Percentiles rank a stretch among this genome's conserved stretches.
Conservation (phyloP, 2,329 filamentous ascomycete species). For the Colletotrichum agaves region DNA sequence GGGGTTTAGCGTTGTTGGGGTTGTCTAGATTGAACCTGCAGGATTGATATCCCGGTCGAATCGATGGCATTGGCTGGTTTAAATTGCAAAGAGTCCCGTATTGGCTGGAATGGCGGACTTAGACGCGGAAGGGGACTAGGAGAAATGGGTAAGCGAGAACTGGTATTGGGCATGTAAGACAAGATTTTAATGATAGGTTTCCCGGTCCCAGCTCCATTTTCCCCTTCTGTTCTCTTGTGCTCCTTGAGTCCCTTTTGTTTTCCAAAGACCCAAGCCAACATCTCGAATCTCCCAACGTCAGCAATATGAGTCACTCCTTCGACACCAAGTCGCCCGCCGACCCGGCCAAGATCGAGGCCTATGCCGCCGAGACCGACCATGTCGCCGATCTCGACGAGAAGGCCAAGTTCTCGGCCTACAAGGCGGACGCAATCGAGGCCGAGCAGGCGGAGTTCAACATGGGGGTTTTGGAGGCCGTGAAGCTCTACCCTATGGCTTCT, state of each 20-base stretch:
- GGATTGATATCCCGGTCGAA: conserved; percentile 20
- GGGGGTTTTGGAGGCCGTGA: conserved; percentile 48
- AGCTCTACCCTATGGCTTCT: conserved; percentile 49
- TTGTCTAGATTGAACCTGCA: conserved; percentile 15
- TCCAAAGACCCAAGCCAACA: neutral
- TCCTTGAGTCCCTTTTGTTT: neutral
- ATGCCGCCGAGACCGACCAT: conserved; percentile 19
- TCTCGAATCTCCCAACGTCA: neutral
- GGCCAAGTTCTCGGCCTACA: conserved; percentile 53
- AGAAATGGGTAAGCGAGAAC: neutral
- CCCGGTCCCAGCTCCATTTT: neutral
- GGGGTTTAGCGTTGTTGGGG: conserved; percentile 15
- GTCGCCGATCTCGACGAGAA: conserved; percentile 47
- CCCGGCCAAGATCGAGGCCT: conserved; percentile 26
- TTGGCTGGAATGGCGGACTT: conserved; percentile 4
- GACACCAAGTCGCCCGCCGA: conserved; percentile 32
- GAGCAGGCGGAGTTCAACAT: conserved; percentile 56
- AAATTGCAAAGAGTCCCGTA: neutral
- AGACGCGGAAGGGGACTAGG: neutral
- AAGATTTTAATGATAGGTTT: conserved; percentile 24
- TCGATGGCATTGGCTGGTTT: neutral
- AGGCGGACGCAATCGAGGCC: conserved; percentile 65
- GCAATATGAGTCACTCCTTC: conserved; percentile 19
- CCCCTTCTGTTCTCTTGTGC: neutral
- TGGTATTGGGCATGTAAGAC: neutral